Evolutionary conservation across 1,284 basidiomycete species (phyloP).

Genomic region (Cerrena zonata): DNA sequence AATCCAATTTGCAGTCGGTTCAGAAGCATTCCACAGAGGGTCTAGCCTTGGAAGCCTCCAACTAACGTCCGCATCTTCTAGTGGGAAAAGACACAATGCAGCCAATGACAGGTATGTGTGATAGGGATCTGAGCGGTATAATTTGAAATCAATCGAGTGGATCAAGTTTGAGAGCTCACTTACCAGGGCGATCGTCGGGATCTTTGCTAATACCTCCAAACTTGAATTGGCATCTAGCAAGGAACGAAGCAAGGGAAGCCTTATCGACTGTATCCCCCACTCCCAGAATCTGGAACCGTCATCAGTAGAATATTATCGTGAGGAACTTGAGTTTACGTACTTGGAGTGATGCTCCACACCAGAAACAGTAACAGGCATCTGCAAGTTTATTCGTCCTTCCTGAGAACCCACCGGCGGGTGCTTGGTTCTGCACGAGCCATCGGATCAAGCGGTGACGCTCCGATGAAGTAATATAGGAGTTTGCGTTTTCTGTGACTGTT

Average conservation of each 20-base stretch:
- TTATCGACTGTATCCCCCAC: slow-evolving; percentile 51
- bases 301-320: background rate
- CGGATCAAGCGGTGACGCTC: slow-evolving; percentile 54
- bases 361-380: slow-evolving; percentile 93
- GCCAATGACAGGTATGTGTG: slow-evolving; percentile 88
- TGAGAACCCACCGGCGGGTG: slow-evolving; percentile 67
- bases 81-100: slow-evolving; percentile 62
- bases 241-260: slow-evolving; percentile 52
- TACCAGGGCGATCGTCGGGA: slow-evolving; percentile 72
- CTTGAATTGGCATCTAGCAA: slow-evolving; percentile 74
- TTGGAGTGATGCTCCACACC: slow-evolving; percentile 77
- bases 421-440: slow-evolving; percentile 75
- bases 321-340: slow-evolving; percentile 32
- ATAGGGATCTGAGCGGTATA: slow-evolving; percentile 63
- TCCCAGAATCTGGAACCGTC: slow-evolving; percentile 57
- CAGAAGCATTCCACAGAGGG: slow-evolving; percentile 63
- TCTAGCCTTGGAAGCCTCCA: slow-evolving; percentile 62
- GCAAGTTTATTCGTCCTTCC: slow-evolving; percentile 81
- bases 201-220: slow-evolving; percentile 83
- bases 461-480: slow-evolving; percentile 29
- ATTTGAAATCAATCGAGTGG: no score
- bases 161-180: no score
- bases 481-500: slow-evolving; percentile 20
- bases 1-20: slow-evolving; percentile 62
- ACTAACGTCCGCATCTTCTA: slow-evolving; percentile 29